Conservation (phyloP, 768 basidiomycete species). For the Lactarius deliciosus region DNA sequence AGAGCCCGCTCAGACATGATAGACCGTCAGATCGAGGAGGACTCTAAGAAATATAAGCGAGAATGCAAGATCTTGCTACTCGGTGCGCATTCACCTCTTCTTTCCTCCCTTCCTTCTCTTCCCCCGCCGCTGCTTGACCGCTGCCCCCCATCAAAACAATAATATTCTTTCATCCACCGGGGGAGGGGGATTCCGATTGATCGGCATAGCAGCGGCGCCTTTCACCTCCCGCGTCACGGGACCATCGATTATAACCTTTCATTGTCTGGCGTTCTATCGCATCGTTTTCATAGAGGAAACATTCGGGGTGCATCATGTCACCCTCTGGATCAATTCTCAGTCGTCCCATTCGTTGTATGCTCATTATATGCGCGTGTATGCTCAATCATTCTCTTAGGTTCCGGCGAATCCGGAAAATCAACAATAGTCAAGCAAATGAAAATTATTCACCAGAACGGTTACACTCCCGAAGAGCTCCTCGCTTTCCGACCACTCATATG, state of each 20-base stretch:
- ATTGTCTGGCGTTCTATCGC: not conserved
- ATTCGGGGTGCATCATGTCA: not conserved
- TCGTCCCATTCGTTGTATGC: conserved; percentile 3
- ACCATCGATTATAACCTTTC: not conserved
- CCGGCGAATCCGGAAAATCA: conserved; percentile 92
- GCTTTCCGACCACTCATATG: conserved; percentile 78
- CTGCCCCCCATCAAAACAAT: not conserved
- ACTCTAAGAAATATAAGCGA: conserved; percentile 72
- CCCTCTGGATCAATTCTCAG: not conserved
- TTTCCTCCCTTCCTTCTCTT: not conserved
- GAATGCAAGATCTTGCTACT: conserved; percentile 92
- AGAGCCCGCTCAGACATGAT: conserved; percentile 70
- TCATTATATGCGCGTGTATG: conserved; percentile 7
- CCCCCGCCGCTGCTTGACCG: not conserved
- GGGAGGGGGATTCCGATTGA: not conserved
- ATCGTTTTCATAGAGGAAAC: too few relatives aligned
- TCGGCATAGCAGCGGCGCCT: not conserved
- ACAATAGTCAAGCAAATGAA: conserved; percentile 99
- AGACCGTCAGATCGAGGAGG: conserved; percentile 84
- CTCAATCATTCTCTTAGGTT: conserved; percentile 52
- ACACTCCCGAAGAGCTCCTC: conserved; percentile 72
- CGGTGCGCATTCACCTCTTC: conserved; percentile 49
- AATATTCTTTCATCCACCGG: not conserved
- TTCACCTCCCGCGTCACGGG: conserved; percentile 6
- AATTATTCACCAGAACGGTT: conserved; percentile 94